These are phyloP conservation scores for Lipomyces orientalis DNA, from an alignment of 805 yeast species.

Conservation along the genomic window DNA sequence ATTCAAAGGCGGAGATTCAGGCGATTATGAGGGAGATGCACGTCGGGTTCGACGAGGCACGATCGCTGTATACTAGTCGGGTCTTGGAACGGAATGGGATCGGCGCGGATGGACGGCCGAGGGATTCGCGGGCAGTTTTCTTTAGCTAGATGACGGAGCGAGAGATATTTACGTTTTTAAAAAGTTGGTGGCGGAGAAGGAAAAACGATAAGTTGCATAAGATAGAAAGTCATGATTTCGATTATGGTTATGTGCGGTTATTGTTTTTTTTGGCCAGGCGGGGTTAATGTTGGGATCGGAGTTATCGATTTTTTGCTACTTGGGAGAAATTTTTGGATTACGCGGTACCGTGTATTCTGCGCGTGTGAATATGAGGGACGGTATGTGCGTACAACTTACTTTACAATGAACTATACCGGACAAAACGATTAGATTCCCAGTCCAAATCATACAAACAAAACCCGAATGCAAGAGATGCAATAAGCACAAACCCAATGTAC, in stretches of 20 bases:
- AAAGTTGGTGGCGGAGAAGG: background rate
- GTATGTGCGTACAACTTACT: background rate
- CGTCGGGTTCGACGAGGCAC: constrained; percentile 71
- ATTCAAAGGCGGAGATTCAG: constrained; percentile 58
- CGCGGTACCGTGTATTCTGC: background rate
- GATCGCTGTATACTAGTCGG: constrained; percentile 56
- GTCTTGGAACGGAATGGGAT: constrained; percentile 59
- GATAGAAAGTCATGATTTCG: background rate
- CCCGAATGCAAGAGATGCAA: background rate
- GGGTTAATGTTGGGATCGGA: background rate
- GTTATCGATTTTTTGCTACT: constrained; percentile 5
- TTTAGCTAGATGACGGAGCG: constrained; percentile 34
- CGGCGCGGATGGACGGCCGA: constrained; percentile 69
- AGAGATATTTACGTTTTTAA: too few species aligned
- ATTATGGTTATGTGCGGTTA: background rate
- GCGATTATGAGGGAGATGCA: constrained; percentile 58
- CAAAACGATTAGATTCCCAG: background rate
- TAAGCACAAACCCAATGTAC: background rate
- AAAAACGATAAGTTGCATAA: background rate
- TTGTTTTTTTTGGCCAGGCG: background rate
- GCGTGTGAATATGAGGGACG: background rate
- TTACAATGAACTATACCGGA: too few species aligned
- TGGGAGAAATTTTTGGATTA: background rate
- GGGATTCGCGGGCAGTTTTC: constrained; percentile 65
- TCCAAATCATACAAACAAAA: background rate